A percentile compares a stretch with the other conserved stretches of the same genome.
Conservation (phyloP, 805 yeast genomes). For the Candida ulmi region DNA sequence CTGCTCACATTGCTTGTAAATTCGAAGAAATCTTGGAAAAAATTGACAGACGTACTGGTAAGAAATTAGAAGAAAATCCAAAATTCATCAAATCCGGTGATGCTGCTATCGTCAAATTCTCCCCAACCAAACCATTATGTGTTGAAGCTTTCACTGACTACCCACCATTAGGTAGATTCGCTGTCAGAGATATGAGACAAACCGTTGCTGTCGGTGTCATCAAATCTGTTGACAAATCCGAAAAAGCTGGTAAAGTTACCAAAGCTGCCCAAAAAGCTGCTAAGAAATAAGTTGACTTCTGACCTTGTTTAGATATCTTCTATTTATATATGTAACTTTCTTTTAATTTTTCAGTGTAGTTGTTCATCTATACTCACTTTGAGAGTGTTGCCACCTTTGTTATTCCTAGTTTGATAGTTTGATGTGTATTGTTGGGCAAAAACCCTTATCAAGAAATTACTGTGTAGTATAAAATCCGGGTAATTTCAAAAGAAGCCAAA, state of each 20-base stretch:
- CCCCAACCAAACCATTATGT: slow-evolving; percentile 91
- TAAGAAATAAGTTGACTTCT: slow-evolving; percentile 17
- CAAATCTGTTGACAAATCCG: slow-evolving; percentile 88
- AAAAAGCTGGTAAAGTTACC: slow-evolving; percentile 90
- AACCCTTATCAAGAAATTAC: too few species aligned
- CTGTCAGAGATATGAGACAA: slow-evolving; percentile 99
- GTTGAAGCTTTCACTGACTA: slow-evolving; percentile 52
- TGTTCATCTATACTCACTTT: too few species aligned
- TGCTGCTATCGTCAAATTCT: slow-evolving; percentile 89
- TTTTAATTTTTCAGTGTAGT: too few species aligned
- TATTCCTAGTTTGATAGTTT: too few species aligned
- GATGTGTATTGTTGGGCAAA: too few species aligned
- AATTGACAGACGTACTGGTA: slow-evolving; percentile 95
- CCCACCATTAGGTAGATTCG: slow-evolving; percentile 98
- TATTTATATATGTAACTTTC: too few species aligned
- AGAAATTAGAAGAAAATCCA: slow-evolving; percentile 85
- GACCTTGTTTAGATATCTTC: background rate
- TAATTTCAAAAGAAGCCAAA: background rate
- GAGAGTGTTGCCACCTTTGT: too few species aligned
- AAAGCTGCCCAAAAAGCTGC: slow-evolving; percentile 65
- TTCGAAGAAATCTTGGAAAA: slow-evolving; percentile 76
- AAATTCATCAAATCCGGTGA: slow-evolving; percentile 95
- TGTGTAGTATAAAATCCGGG: too few species aligned
- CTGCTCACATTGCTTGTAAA: slow-evolving; percentile 90
- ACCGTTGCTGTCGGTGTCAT: slow-evolving; percentile 99